A percentile compares a stretch with the other conserved stretches of the same genome.
phyloP scores from a whole-genome alignment of 1,139 yeast species.

The Hyphopichia khmerensis region DNA sequence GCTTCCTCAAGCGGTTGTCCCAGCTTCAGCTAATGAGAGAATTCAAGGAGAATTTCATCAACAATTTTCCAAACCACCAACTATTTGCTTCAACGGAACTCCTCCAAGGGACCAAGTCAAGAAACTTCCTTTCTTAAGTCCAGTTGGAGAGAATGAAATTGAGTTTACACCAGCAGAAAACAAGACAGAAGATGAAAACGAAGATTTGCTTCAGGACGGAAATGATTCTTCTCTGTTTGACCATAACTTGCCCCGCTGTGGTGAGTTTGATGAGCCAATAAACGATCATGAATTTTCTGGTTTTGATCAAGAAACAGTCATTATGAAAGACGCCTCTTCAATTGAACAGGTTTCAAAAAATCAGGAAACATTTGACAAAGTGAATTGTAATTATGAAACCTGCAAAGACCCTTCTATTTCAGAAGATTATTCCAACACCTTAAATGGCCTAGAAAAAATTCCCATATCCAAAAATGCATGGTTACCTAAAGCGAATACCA shows the following conservation, averaged over 20 bases:
- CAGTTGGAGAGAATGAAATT: conserved; percentile 11
- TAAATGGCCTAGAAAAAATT: conserved; percentile 33
- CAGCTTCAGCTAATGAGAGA: background rate
- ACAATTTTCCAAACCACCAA: background rate
- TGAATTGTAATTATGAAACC: too few relatives aligned
- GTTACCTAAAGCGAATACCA: conserved; percentile 7
- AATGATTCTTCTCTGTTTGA: background rate
- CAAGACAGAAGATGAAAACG: background rate
- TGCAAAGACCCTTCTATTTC: background rate
- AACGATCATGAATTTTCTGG: conserved; percentile 20
- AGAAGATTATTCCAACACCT: conserved; percentile 16
- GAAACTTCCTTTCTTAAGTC: conserved; percentile 7
- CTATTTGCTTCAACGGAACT: background rate
- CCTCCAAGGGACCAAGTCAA: conserved; percentile 1
- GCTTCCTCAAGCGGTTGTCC: too few relatives aligned
- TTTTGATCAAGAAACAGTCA: conserved; percentile 23
- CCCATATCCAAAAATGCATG: conserved; percentile 17
- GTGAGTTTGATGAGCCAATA: conserved; percentile 25
- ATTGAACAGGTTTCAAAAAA: too few relatives aligned
- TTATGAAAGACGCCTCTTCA: background rate
- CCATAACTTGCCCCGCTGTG: conserved; percentile 17
- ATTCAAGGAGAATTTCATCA: background rate
- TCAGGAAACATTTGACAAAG: background rate
- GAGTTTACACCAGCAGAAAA: background rate
- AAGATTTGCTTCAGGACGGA: background rate